Base-by-base conservation (phyloP, 2,329 filamentous ascomycete species). In the Colletotrichum sp. region DNA sequence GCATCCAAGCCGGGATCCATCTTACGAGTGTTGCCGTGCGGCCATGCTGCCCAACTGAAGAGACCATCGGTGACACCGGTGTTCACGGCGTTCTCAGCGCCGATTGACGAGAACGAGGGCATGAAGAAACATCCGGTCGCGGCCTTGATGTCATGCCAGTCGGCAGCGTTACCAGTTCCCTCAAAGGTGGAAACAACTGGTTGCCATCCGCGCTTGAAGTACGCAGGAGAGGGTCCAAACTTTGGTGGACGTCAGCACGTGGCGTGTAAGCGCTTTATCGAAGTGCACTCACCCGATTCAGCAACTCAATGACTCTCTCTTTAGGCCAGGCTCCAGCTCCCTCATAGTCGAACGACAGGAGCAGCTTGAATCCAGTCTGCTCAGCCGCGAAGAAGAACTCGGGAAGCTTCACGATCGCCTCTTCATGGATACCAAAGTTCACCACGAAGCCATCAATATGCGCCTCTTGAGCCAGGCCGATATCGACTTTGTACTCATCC, bases 161-260 rank as follows among this genome's bases (percentile, higher is more conserved):
- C 87, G 6, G 80, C 78, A 6, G 82, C 82, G 12, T 82, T 83
- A 18, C 82, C 79, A 5, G 85, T 77, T 3, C 89, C 89, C 78
- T 90, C 86, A 34, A 87, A 87, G 3, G 86, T 87, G 1, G 84
- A 85, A 1, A 85, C 83, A 3, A 87, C 78, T 0, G 85, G 83
- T 78, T 80, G 4, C 79, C 78, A 12, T 81, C 75, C 61, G 81
- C 76, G 78, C 55, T 63, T 79, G 79, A 59, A 78, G 48, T 80
- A 79, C 4, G 77, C 76, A 7, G 63, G 57, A 13, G 71, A 65
- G 6, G 26, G 36, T 7, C 28, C 55, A 36, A 75, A 79, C 68
- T 76, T 10, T 2, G 7, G 7, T 26, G 8, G 1, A 7, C 3
- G 18, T 77, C 6, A 77, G 64, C n/a, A 6, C 8, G n/a, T 10